Evolutionary conservation across 148 eudicot species (phyloP), one percentile per base, ranked within the genome.

Genomic region (Vaccinium corymbosum): DNA sequence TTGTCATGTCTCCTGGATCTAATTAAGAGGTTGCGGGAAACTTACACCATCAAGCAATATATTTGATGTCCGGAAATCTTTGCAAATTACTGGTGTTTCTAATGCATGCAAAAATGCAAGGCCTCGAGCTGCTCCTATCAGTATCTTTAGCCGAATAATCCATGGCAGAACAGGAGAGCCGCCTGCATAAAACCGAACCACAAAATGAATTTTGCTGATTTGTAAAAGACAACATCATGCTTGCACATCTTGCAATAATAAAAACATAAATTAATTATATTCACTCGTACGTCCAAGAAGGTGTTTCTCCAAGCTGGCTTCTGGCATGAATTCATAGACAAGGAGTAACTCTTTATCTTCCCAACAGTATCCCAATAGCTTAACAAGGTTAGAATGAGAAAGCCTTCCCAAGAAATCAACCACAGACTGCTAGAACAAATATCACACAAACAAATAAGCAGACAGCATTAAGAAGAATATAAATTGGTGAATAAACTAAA

Each of bases 101-200:
- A 92, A 91, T 64, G 92, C 64, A 57, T 95, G 98, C 71, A 95
- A 85, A 85, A 91, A 95, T n/a, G 89, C 90, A 64, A 95, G 73
- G 27, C 98, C 98, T 55, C 93, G 89, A 81, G 97, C 95, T 76
- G 97, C 98, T 84, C 98, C 98, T 25, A 92, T 89, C n/a, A 88
- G 88, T 55, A 95, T 92, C 84, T 93, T 94, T 56, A 95, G 89
- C 87, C 98, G 88, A 42, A 89, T 76, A 38, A 83, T 94, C 98
- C 98, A 95, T 55, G 98, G 93, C 62, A 95, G 98, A 56, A 90
- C 95, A 52, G 91, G 82, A 7, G 94, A 89, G 27, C 97, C 97
- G 81, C 95, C 96, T 94, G 84, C 74, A 57, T 50, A 50, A 55
- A 76, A 13, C 19, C 70, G 42, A 78, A 7, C 42, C 49, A 11